Conservation (phyloP, 2,329 filamentous ascomycete genomes). For the Colletotrichum tamarilloi region DNA sequence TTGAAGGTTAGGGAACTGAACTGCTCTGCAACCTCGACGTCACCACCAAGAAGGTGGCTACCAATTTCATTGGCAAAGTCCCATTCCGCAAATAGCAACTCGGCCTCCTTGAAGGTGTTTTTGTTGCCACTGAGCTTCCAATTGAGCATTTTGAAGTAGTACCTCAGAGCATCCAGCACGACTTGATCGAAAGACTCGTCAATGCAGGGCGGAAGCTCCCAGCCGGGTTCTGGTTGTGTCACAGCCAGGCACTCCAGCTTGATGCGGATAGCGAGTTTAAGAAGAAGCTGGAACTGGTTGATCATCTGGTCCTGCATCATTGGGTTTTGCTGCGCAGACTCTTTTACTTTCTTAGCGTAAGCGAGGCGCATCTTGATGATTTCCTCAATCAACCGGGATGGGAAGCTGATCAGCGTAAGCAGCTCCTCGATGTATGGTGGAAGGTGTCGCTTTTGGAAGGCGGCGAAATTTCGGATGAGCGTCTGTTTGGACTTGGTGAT, state of each 20-base stretch:
- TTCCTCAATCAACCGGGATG: conserved; percentile 93
- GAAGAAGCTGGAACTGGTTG: conserved; percentile 90
- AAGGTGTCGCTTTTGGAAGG: conserved; percentile 88
- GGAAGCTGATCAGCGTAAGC: conserved; percentile 96
- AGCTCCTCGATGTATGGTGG: conserved; percentile 97
- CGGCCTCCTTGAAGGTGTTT: conserved; percentile 98
- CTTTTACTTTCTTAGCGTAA: conserved; percentile 95
- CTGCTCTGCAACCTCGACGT: conserved; percentile 97
- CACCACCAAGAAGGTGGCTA: conserved; percentile 88
- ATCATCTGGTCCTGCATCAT: conserved; percentile 99
- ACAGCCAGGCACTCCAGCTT: conserved; percentile 89
- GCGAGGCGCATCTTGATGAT: conserved; percentile 92
- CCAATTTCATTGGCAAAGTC: conserved; percentile 96
- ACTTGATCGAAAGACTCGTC: conserved; percentile 96
- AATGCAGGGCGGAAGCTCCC: conserved; percentile 95
- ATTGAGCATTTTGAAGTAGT: conserved; percentile 98
- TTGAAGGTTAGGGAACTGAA: conserved; percentile 96
- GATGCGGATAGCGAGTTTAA: conserved; percentile 91
- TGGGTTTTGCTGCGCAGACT: conserved; percentile 89
- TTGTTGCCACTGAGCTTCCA: conserved; percentile 98
- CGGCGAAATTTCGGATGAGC: conserved; percentile 84
- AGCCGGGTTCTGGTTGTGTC: conserved; percentile 87
- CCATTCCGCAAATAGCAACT: conserved; percentile 98
- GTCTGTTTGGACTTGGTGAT: conserved; percentile 95
- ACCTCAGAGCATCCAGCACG: conserved; percentile 91